Evolutionary conservation across 129 eudicot genomes (phyloP).

Genomic region (Ambrosia trifida): DNA sequence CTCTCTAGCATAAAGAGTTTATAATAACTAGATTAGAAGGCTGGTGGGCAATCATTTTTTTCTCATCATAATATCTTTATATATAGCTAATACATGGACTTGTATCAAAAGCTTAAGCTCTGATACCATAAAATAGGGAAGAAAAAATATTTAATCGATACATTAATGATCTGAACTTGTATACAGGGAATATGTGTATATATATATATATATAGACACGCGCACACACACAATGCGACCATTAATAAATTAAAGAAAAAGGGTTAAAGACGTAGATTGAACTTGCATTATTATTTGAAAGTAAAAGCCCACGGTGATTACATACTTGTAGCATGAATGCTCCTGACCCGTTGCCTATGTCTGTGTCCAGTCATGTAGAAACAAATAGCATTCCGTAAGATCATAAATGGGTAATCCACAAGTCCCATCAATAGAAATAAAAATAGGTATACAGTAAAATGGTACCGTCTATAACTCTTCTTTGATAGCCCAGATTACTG

Average conservation of each 20-base stretch:
- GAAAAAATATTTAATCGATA: background rate
- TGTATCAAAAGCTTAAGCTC: background rate
- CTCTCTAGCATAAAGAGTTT: constrained; percentile 41
- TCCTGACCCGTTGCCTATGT: constrained; percentile 30
- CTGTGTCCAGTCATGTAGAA: constrained; percentile 20
- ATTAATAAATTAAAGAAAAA: background rate
- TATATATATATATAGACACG: too few species aligned
- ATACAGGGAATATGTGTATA: too few species aligned
- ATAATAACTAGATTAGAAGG: constrained; percentile 25
- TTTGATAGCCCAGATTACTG: constrained; percentile 24
- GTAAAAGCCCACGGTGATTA: constrained; percentile 3
- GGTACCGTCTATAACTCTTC: constrained; percentile 40
- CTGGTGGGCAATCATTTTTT: background rate
- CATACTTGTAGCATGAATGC: constrained; percentile 58
- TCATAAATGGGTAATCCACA: constrained; percentile 7
- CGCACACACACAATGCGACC: too few species aligned
- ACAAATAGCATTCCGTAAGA: background rate
- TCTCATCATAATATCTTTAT: background rate
- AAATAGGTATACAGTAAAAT: constrained; percentile 9
- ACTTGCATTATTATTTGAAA: constrained; percentile 10
- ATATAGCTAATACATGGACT: background rate
- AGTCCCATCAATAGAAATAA: constrained; percentile 6
- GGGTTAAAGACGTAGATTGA: background rate
- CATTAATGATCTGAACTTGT: background rate
- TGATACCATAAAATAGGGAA: background rate